phyloP scores from a whole-genome alignment of 495 filamentous ascomycete species.

The Neurospora sp. region DNA sequence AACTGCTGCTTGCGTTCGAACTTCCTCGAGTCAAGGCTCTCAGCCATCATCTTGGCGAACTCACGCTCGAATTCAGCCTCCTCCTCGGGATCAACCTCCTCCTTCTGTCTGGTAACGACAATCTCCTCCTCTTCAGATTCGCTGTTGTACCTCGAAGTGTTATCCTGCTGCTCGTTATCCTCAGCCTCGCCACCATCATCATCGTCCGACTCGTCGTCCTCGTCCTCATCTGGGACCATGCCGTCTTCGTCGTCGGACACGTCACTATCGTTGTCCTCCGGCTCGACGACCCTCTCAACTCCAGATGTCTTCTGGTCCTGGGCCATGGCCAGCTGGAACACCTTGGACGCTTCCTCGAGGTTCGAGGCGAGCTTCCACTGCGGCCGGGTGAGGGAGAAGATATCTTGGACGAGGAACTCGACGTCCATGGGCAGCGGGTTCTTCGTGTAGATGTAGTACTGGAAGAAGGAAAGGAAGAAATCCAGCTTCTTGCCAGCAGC shows the following conservation, averaged over 20 bases:
- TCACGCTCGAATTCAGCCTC: conserved; percentile 98
- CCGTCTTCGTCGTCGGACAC: conserved; percentile 59
- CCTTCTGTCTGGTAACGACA: conserved; percentile 78
- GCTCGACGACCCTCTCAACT: conserved; percentile 52
- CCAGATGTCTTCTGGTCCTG: conserved; percentile 78
- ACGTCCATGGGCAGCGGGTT: conserved; percentile 91
- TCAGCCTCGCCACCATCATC: conserved; percentile 42
- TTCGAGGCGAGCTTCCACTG: conserved; percentile 82
- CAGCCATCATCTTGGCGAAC: conserved; percentile 97
- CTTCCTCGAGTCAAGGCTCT: conserved; percentile 86
- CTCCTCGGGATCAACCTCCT: conserved; percentile 84
- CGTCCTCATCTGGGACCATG: conserved; percentile 28
- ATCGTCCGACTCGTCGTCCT: conserved; percentile 33
- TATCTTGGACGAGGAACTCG: conserved; percentile 94
- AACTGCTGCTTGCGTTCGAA: conserved; percentile 91
- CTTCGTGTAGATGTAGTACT: conserved; percentile 95
- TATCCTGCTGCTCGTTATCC: conserved; percentile 26
- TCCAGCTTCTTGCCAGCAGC: conserved; percentile 93
- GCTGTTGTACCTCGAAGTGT: conserved; percentile 38
- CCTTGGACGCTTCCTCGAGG: conserved; percentile 70
- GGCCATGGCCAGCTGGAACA: conserved; percentile 77
- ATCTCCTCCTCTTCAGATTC: conserved; percentile 78
- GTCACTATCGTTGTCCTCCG: conserved; percentile 57
- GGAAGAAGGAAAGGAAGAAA: conserved; percentile 95
- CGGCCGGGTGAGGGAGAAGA: conserved; percentile 69